These are phyloP conservation scores for Cladosporium cucumerinum DNA, from an alignment of 2,329 filamentous ascomycete genomes.

Conservation along the genomic window DNA sequence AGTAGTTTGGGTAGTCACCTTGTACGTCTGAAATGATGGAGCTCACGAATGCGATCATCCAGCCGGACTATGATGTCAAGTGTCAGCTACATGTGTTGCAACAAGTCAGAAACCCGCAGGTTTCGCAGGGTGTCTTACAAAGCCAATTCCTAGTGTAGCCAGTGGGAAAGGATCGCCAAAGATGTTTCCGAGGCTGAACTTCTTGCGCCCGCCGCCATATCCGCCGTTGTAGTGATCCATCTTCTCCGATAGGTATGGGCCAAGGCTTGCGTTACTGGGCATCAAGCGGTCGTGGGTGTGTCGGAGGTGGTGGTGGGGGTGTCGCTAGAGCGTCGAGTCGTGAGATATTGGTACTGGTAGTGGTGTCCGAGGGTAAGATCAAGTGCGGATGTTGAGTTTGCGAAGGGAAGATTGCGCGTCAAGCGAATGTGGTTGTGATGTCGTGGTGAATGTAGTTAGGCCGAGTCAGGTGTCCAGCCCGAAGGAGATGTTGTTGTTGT, in stretches of 20 bases:
- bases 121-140: slow-evolving; percentile 57
- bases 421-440: slow-evolving; percentile 16
- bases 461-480: slow-evolving; percentile 15
- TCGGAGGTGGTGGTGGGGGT: not conserved
- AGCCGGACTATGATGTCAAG: slow-evolving; percentile 66
- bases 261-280: slow-evolving; percentile 15
- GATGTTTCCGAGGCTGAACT: slow-evolving; percentile 79
- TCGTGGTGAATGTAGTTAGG: slow-evolving; percentile 8
- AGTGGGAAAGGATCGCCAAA: slow-evolving; percentile 94
- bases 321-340: slow-evolving; percentile 5
- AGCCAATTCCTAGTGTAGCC: slow-evolving; percentile 85
- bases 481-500: not conserved
- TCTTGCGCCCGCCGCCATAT: slow-evolving; percentile 14
- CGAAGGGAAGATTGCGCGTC: slow-evolving; percentile 12
- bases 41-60: slow-evolving; percentile 86
- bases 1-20: slow-evolving; percentile 71
- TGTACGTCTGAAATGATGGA: slow-evolving; percentile 69
- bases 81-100: slow-evolving; percentile 12
- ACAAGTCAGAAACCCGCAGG: slow-evolving; percentile 25
- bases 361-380: not conserved
- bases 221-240: slow-evolving; percentile 14
- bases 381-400: not conserved
- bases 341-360: slow-evolving; percentile 3
- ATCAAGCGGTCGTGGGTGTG: slow-evolving; percentile 14
- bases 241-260: slow-evolving; percentile 15